These are phyloP conservation scores for Eucalyptus urophylla DNA, from an alignment of 345 rosid genomes.

Conservation along the genomic window DNA sequence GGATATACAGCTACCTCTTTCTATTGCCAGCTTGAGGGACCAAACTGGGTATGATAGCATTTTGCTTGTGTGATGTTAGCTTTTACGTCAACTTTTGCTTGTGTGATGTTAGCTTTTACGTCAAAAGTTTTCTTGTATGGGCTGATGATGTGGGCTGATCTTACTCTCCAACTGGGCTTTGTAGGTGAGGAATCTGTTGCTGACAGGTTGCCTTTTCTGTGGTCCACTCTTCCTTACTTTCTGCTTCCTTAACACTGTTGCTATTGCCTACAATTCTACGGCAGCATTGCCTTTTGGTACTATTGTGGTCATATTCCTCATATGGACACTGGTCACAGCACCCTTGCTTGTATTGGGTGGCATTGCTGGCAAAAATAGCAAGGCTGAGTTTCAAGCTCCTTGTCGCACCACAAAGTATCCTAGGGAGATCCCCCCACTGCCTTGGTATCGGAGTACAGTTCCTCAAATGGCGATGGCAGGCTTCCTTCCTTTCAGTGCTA, in stretches of 20 bases:
- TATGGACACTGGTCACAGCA: constrained; percentile 79
- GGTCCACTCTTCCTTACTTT: constrained; percentile 82
- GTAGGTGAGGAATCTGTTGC: constrained; percentile 74
- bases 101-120: neutral
- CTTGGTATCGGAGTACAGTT: constrained; percentile 74
- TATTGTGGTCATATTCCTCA: constrained; percentile 70
- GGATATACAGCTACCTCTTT: constrained; percentile 78
- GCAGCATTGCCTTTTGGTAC: constrained; percentile 88
- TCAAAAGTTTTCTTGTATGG: neutral
- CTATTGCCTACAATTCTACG: constrained; percentile 72
- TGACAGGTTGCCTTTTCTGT: constrained; percentile 84
- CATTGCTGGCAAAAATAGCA: constrained; percentile 88
- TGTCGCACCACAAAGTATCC: constrained; percentile 84
- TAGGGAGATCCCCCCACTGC: constrained; percentile 67
- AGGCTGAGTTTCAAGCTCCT: constrained; percentile 90
- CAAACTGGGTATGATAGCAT: constrained; percentile 47
- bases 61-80: neutral
- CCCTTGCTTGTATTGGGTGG: constrained; percentile 89
- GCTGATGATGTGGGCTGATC: neutral
- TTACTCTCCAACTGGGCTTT: neutral
- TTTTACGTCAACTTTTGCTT: neutral
- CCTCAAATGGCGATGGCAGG: constrained; percentile 64
- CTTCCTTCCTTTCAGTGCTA: neutral
- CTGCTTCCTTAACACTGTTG: constrained; percentile 87
- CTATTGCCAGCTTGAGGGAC: constrained; percentile 90